phyloP scores from a whole-genome alignment of 805 yeast species.

The Sugiyamaella smithiae region DNA sequence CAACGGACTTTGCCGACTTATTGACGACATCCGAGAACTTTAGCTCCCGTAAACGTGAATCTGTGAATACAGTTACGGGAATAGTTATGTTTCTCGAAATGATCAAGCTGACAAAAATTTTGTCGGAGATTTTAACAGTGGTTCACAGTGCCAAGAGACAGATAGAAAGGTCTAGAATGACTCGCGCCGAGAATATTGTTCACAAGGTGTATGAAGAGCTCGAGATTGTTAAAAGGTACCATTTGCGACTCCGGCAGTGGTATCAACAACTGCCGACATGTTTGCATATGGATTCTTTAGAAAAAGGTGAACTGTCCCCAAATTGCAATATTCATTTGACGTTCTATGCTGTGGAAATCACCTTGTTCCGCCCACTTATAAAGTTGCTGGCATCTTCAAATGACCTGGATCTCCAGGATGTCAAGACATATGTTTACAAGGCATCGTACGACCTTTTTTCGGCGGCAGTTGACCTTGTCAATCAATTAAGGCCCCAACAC shows the following conservation, averaged over 20 bases:
- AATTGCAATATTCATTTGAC: constrained; percentile 28
- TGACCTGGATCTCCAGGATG: constrained; percentile 19
- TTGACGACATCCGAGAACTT: not conserved
- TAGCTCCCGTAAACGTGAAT: not conserved
- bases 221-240: constrained; percentile 23
- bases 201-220: constrained; percentile 17
- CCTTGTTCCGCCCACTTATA: constrained; percentile 27
- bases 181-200: not conserved
- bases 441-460: constrained; percentile 27
- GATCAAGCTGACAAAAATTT: constrained; percentile 23
- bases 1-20: constrained; percentile 18
- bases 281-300: constrained; percentile 25
- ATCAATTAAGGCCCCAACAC: constrained; percentile 25
- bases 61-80: constrained; percentile 23
- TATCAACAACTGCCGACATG: constrained; percentile 26
- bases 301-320: constrained; percentile 26
- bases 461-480: constrained; percentile 27
- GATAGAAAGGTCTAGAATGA: not conserved
- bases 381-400: constrained; percentile 22
- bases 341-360: constrained; percentile 28
- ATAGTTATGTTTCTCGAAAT: constrained; percentile 25
- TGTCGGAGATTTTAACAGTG: constrained; percentile 25
- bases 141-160: constrained; percentile 21
- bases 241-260: constrained; percentile 28
- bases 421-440: constrained; percentile 22